Conservation (phyloP, 2,329 filamentous ascomycete genomes). For the Neonectria punicea region DNA sequence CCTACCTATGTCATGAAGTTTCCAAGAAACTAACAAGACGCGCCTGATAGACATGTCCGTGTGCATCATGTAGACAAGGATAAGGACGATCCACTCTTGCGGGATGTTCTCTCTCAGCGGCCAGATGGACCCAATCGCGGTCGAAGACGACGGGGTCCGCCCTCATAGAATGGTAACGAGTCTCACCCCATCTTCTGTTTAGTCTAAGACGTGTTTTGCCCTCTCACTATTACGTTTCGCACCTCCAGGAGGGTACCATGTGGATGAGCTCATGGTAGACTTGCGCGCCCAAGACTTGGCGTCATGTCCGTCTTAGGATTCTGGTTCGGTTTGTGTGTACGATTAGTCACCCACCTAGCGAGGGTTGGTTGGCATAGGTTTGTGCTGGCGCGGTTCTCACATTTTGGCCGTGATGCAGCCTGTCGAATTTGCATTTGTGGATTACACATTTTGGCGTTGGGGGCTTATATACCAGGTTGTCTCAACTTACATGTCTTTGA, state of each 20-base stretch:
- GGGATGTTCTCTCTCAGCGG: conserved; percentile 86
- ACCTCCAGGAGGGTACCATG: background rate
- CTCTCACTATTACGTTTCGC: background rate
- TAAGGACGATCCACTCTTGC: conserved; percentile 83
- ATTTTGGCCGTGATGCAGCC: background rate
- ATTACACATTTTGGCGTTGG: conserved; percentile 36
- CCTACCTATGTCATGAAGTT: background rate
- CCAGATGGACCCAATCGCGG: conserved; percentile 86
- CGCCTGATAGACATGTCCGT: conserved; percentile 78
- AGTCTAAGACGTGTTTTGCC: background rate
- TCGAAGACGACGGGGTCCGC: conserved; percentile 73
- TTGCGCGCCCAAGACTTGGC: background rate
- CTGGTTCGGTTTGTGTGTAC: background rate
- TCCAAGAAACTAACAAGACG: conserved; percentile 21
- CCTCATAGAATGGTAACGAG: conserved; percentile 35
- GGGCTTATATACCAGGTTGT: conserved; percentile 41
- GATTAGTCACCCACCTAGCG: background rate
- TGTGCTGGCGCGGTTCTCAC: background rate
- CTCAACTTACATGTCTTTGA: conserved; percentile 28
- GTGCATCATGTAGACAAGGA: conserved; percentile 92
- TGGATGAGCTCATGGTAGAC: background rate
- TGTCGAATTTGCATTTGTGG: conserved; percentile 18
- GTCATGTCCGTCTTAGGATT: background rate
- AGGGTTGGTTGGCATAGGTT: background rate
- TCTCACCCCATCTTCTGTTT: background rate